Percentiles rank a stretch among this genome's conserved stretches.
Evolutionary conservation across 306 rosid genomes (phyloP).

Genomic region (Boehmeria nivea): DNA sequence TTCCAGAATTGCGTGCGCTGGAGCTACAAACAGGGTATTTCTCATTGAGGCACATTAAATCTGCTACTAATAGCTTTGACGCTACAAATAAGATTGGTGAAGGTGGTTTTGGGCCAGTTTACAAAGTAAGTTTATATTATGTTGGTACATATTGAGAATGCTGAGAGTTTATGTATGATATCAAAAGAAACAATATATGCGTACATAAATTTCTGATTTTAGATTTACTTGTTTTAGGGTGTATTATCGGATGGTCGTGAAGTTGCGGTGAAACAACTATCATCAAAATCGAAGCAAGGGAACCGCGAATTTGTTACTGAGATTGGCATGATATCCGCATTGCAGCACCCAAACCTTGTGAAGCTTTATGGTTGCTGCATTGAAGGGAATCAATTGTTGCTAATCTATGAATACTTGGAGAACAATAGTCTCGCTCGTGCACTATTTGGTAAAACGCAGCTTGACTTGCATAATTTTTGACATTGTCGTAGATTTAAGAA

Average conservation of each 20-base stretch:
- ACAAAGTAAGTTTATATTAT: constrained; percentile 38
- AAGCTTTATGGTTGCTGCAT: constrained; percentile 83
- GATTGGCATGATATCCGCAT: constrained; percentile 91
- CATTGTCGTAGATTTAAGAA: background rate
- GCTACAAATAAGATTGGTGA: constrained; percentile 61
- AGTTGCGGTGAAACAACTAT: constrained; percentile 83
- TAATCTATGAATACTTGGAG: constrained; percentile 79
- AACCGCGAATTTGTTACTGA: constrained; percentile 82
- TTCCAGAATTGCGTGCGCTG: constrained; percentile 43
- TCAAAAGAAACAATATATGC: background rate
- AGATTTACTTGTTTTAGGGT: constrained; percentile 35
- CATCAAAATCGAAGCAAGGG: constrained; percentile 86
- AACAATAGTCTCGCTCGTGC: constrained; percentile 91
- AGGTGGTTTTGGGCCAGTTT: constrained; percentile 81
- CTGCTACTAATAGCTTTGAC: constrained; percentile 53
- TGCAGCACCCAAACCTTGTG: constrained; percentile 92
- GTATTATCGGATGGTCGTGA: constrained; percentile 54
- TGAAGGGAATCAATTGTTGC: constrained; percentile 82
- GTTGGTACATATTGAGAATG: background rate
- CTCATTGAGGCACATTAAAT: constrained; percentile 53
- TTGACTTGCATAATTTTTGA: background rate
- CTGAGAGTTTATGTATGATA: background rate
- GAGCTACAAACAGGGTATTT: constrained; percentile 55
- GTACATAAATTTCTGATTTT: background rate
- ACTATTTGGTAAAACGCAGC: constrained; percentile 48